Conservation (phyloP, 2,329 filamentous ascomycete species). For the Diaporthe velutina region DNA sequence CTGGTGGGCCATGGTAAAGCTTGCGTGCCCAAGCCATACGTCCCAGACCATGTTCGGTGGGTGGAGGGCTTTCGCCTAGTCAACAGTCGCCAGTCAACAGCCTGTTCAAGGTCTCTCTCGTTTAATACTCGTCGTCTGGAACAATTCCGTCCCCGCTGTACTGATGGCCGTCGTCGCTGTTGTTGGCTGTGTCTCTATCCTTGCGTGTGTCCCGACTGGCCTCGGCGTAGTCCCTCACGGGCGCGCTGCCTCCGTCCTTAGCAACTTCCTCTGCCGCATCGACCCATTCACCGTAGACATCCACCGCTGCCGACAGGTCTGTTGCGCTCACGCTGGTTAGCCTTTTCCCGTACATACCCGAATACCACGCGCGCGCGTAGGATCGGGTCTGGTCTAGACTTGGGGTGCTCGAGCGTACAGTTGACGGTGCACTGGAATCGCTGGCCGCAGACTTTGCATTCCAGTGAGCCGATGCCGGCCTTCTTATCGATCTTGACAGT, state of each 20-base stretch:
- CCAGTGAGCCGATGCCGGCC: constrained; percentile 83
- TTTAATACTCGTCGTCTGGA: constrained; percentile 68
- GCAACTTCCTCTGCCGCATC: constrained; percentile 73
- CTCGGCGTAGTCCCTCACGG: constrained; percentile 42
- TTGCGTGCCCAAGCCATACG: constrained; percentile 14
- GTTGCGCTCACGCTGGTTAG: constrained; percentile 6
- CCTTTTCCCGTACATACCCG: not conserved
- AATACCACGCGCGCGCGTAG: not conserved
- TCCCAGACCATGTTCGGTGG: not conserved
- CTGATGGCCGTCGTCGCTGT: constrained; percentile 64
- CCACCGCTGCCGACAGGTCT: constrained; percentile 92
- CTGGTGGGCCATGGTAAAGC: not conserved
- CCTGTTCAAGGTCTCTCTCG: not conserved
- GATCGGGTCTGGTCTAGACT: not conserved
- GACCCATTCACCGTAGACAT: constrained; percentile 98
- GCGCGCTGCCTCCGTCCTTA: constrained; percentile 41
- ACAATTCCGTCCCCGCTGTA: constrained; percentile 68
- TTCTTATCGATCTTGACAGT: constrained; percentile 96
- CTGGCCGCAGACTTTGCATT: constrained; percentile 94
- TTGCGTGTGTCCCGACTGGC: constrained; percentile 35
- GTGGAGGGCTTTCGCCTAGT: not conserved
- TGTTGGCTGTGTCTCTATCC: constrained; percentile 46
- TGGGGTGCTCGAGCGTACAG: constrained; percentile 67
- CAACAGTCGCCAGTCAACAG: not conserved
- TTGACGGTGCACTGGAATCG: constrained; percentile 94